A percentile compares a stretch with the other conserved stretches of the same genome.
Evolutionary conservation across 2,329 filamentous ascomycete species (phyloP).

Genomic region (Ceratocystiopsis minuta): DNA sequence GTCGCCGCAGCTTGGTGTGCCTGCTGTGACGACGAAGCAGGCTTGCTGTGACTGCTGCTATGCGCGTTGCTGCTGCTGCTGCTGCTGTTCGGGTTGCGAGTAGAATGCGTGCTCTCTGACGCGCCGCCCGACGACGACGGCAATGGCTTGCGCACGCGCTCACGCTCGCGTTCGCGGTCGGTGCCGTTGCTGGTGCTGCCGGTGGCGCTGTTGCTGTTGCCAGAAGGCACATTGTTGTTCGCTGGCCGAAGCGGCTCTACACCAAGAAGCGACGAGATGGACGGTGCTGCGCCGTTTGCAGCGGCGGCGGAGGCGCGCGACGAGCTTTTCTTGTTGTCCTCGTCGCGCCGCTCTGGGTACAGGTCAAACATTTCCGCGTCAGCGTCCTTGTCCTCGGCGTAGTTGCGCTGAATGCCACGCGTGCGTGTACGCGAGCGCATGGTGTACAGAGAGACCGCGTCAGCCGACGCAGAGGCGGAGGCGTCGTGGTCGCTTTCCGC

Average conservation of each 20-base stretch:
- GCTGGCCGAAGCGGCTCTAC: conserved; percentile 4
- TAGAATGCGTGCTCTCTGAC: not conserved
- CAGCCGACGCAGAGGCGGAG: not conserved
- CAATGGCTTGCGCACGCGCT: conserved; percentile 7
- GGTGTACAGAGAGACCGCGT: conserved; percentile 57
- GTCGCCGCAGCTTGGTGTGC: conserved; percentile 11
- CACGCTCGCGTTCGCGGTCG: conserved; percentile 1
- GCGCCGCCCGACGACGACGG: conserved; percentile 12
- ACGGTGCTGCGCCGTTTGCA: not conserved
- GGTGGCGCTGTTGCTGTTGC: not conserved
- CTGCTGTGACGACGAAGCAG: conserved; percentile 3
- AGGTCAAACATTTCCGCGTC: conserved; percentile 73
- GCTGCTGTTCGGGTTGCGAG: not conserved
- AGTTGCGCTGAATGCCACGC: conserved; percentile 69
- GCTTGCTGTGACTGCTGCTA: not conserved
- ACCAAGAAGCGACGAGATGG: conserved; percentile 3
- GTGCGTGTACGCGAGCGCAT: conserved; percentile 84
- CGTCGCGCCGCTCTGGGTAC: conserved; percentile 35
- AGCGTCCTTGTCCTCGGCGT: conserved; percentile 82
- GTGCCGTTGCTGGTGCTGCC: not conserved
- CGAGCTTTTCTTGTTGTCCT: conserved; percentile 38
- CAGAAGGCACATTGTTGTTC: no score
- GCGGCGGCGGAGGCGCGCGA: conserved; percentile 12
- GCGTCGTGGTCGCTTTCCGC: conserved; percentile 17
- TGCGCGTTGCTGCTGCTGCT: conserved; percentile 1